Conservation (phyloP, 805 yeast genomes). For the Peterozyma xylosa region DNA sequence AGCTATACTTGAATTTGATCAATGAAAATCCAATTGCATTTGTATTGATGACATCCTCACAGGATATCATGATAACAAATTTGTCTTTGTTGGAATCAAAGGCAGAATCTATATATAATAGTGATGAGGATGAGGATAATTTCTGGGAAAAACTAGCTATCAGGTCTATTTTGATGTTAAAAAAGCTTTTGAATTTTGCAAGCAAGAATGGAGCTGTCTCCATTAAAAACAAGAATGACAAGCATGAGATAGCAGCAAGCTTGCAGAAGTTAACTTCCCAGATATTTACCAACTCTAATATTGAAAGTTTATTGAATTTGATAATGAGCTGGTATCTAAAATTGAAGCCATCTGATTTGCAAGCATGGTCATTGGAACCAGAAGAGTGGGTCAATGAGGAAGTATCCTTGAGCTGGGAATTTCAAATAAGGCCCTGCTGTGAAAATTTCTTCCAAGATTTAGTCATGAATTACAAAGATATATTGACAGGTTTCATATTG, state of each 20-base stretch:
- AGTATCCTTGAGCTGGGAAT: conserved; percentile 70
- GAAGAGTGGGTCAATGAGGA: conserved; percentile 92
- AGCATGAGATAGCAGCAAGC: conserved; percentile 54
- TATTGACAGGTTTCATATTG: conserved; percentile 46
- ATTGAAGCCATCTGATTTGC: conserved; percentile 68
- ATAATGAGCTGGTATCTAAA: conserved; percentile 69
- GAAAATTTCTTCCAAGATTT: conserved; percentile 78
- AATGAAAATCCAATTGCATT: conserved; percentile 62
- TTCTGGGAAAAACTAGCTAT: conserved; percentile 75
- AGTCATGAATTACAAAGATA: conserved; percentile 52
- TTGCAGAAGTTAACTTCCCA: conserved; percentile 41
- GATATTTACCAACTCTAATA: conserved; percentile 50
- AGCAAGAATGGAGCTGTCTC: conserved; percentile 60
- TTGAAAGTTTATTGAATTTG: conserved; percentile 54
- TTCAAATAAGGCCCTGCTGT: conserved; percentile 78
- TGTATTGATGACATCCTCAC: conserved; percentile 56
- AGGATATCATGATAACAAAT: conserved; percentile 52
- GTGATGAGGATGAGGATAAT: conserved; percentile 43
- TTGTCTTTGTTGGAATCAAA: conserved; percentile 54
- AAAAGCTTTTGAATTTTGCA: conserved; percentile 53
- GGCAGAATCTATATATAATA: conserved; percentile 57
- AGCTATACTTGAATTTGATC: conserved; percentile 57
- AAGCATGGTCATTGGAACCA: conserved; percentile 78
- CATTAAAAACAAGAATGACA: conserved; percentile 56
- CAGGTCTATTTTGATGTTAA: conserved; percentile 56